Base-by-base conservation (phyloP, 768 basidiomycete genomes). In the Goffeauzyma gilvescens region DNA sequence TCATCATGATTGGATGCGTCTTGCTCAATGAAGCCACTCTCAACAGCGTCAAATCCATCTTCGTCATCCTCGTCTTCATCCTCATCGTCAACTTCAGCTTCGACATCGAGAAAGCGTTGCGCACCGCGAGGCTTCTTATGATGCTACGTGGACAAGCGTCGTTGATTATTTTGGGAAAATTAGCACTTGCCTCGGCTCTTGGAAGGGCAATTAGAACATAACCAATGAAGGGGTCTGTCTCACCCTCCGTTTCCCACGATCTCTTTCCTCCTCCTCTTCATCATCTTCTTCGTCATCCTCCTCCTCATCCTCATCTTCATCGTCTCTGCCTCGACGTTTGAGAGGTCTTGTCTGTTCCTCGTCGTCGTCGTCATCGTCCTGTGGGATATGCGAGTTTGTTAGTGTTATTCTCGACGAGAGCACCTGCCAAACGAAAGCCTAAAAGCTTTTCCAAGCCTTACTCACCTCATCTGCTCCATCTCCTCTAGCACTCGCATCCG, bases 11-110 rank as follows among this genome's bases (percentile, higher is more conserved):
- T 10, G 14, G 22, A 46, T 22, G 42, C 20, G 34, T 50, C 52
- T 42, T 68, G 62, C 36, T 65, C 65, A 54, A 67, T 66, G 49
- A 67, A 67, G 35, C 57, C 65, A 51, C 64, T 65, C 32, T 50
- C 60, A 38, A 60, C 66, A 17, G 57, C 62, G 46, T 57, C 60
- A 35, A 66, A 65, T 28, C 67, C 66, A 25, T 62, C 66, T 40
- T 66, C 66, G 14, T 68, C 81, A 5, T 78, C 84, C 15, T 90
- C 86, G 2, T 95, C 93, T 26, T 93, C 90, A 3, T 95, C 93
- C 15, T 96, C 93, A 23, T 93, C 87, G 52, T 86, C 86, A 15
- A 90, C 89, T 60, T 86, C 85, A 42, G 86, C 87, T 67, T 90
- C 85, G 44, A 89, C 72, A 74, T 96, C 93, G 52, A 96, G 69